A percentile compares a stretch with the other conserved stretches of the same genome.
These are phyloP conservation scores for Meira miltonrushii DNA, from an alignment of 1,284 basidiomycete genomes.

Conservation along the genomic window DNA sequence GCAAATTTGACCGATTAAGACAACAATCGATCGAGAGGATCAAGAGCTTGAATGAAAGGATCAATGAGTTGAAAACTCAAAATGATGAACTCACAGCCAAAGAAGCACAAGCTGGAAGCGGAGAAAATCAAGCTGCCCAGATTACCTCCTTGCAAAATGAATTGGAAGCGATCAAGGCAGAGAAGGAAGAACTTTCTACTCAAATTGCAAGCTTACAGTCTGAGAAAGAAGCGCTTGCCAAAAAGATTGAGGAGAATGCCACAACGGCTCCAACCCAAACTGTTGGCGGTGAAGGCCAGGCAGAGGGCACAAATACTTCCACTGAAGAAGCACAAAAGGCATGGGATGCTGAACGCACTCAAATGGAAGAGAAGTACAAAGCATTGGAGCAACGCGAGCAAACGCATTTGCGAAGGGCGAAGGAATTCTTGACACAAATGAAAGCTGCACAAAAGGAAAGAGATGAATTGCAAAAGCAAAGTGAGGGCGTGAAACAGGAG, in stretches of 20 bases:
- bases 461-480: slow-evolving; percentile 25
- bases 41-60: slow-evolving; percentile 6
- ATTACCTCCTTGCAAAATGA: slow-evolving; percentile 54
- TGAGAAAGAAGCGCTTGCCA: neutral
- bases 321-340: slow-evolving; percentile 31
- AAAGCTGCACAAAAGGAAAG: slow-evolving; percentile 20
- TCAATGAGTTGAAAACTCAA: slow-evolving; percentile 18
- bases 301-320: slow-evolving; percentile 16
- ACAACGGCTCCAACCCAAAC: slow-evolving; percentile 18
- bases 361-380: slow-evolving; percentile 26
- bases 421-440: slow-evolving; percentile 23
- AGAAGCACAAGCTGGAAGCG: slow-evolving; percentile 30
- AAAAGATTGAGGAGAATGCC: slow-evolving; percentile 2
- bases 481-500: slow-evolving; percentile 14
- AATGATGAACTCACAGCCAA: slow-evolving; percentile 42
- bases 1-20: slow-evolving; percentile 40
- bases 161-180: slow-evolving; percentile 55
- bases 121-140: slow-evolving; percentile 23
- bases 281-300: slow-evolving; percentile 15
- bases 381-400: slow-evolving; percentile 20
- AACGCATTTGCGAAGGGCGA: slow-evolving; percentile 30
- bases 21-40: slow-evolving; percentile 41
- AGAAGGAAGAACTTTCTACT: slow-evolving; percentile 55
- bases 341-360: slow-evolving; percentile 32
- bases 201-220: slow-evolving; percentile 15